Evolutionary conservation across 495 filamentous ascomycete species (phyloP), one percentile per base, ranked within the genome.

Genomic region (Evernia prunastri): DNA sequence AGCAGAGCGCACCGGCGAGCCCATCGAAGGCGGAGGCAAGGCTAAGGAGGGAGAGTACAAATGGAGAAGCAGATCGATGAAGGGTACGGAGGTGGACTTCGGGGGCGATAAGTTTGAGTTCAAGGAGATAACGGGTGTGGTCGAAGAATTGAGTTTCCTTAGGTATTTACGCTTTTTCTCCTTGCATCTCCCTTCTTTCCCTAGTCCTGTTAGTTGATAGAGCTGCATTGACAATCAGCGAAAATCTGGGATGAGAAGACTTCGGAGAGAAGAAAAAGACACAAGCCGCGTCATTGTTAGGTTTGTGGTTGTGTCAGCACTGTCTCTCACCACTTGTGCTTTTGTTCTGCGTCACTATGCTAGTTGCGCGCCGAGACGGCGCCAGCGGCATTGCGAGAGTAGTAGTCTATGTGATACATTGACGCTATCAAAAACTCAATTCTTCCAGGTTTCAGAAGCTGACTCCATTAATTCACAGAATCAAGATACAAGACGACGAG

Each of bases 401-500:
- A 18, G 18, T 33, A 33, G 49, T 18, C 15, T 1, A 53, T 53
- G n/a, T 53, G 51, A 33, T 54, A 12, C 36, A 25, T 36, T 37
- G 40, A 31, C 25, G 15, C 15, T 17, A 51, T 51, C 4, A 4
- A 51, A 51, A 51, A 51, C 0, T 40, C n/a, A 56, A 31, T 18
- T n/a, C n/a, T 40, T 25, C 6, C 4, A 15, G n/a, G 10, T 17
- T 2, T 17, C 56, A 7, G 29, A 53, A 54, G 51, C 51, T 54
- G 33, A 54, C 11, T 54, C 51, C 13, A 54, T 33, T 17, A 8
- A 54, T 54, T 53, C 62, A 54, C 67, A 90, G 93, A 61, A 90
- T 97, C 74, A 89, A 95, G 72, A 80, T 97, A 67, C 86, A 89
- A 72, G 89, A 96, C 69, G 86, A 93, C 64, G 87, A 91, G 67